phyloP scores from a whole-genome alignment of 2,329 filamentous ascomycete genomes.

The Neofusicoccum parvum region DNA sequence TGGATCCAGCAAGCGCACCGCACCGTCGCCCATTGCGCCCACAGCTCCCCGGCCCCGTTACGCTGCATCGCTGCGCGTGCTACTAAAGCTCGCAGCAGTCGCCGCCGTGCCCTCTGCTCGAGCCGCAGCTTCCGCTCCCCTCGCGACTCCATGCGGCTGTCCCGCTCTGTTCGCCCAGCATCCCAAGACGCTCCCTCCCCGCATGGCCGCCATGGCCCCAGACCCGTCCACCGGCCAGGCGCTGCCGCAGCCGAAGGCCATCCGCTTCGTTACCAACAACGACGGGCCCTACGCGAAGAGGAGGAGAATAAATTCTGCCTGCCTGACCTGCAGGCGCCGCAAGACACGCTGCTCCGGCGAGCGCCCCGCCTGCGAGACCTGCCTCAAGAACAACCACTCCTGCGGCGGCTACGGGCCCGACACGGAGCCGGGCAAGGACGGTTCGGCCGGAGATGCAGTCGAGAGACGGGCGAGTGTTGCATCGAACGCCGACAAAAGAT shows the following conservation, averaged over 20 bases:
- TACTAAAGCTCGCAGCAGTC: background rate
- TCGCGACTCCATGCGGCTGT: background rate
- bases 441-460: background rate
- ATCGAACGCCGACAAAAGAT: background rate
- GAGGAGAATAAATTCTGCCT: slow-evolving; percentile 45
- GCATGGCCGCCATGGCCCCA: slow-evolving; percentile 19
- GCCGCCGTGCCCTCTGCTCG: background rate
- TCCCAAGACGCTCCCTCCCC: slow-evolving; percentile 1
- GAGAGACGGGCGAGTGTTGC: background rate
- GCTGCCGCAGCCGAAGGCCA: slow-evolving; percentile 38
- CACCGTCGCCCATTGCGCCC: slow-evolving; percentile 1
- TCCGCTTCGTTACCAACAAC: slow-evolving; percentile 46
- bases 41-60: background rate
- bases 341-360: slow-evolving; percentile 53
- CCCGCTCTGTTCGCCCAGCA: background rate
- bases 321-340: slow-evolving; percentile 51
- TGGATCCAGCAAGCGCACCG: too few species aligned
- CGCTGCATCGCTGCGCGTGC: background rate
- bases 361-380: slow-evolving; percentile 49
- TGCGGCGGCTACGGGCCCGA: slow-evolving; percentile 51
- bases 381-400: slow-evolving; percentile 50
- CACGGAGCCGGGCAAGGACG: slow-evolving; percentile 16
- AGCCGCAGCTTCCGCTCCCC: background rate
- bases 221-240: slow-evolving; percentile 23
- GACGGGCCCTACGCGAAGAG: slow-evolving; percentile 46